Evolutionary conservation across 1,284 basidiomycete species (phyloP).

Genomic region (Microbotryomycetes sp.): DNA sequence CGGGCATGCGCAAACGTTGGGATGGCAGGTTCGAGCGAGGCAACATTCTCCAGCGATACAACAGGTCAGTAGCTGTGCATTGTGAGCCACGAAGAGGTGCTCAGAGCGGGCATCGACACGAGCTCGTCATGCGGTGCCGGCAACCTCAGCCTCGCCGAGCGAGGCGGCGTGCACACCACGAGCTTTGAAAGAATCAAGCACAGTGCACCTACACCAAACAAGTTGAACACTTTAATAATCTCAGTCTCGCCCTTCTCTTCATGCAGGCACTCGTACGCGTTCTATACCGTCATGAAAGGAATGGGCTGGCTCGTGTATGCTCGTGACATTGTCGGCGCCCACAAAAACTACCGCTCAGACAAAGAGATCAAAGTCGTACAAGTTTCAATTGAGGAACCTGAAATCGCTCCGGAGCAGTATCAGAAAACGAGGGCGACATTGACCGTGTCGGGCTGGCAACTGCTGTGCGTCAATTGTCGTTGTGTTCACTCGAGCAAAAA

Average conservation of each 20-base stretch:
- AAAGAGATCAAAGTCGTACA: constrained; percentile 19
- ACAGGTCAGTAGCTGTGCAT: not conserved
- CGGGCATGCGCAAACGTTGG: constrained; percentile 23
- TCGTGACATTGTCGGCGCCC: constrained; percentile 25
- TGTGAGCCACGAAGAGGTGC: too few species aligned
- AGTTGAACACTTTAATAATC: too few species aligned
- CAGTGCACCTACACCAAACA: too few species aligned
- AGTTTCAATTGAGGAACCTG: constrained; percentile 11
- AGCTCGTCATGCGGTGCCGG: too few species aligned
- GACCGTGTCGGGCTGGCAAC: constrained; percentile 18
- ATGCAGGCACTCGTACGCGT: constrained; percentile 8
- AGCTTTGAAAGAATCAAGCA: too few species aligned
- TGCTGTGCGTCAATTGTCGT: constrained; percentile 4
- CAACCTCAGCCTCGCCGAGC: too few species aligned
- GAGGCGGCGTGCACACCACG: too few species aligned
- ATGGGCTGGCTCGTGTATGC: constrained; percentile 20
- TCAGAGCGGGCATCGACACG: too few species aligned
- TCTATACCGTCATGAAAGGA: constrained; percentile 20
- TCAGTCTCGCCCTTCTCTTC: not conserved
- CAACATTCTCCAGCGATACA: constrained; percentile 13
- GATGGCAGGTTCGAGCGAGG: constrained; percentile 19
- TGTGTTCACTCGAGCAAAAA: not conserved
- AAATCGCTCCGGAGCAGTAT: constrained; percentile 16
- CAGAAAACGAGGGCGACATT: constrained; percentile 25
- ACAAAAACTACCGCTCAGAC: constrained; percentile 11